Conservation (phyloP, 2,329 filamentous ascomycete species). For the Colletotrichum somersetense region DNA sequence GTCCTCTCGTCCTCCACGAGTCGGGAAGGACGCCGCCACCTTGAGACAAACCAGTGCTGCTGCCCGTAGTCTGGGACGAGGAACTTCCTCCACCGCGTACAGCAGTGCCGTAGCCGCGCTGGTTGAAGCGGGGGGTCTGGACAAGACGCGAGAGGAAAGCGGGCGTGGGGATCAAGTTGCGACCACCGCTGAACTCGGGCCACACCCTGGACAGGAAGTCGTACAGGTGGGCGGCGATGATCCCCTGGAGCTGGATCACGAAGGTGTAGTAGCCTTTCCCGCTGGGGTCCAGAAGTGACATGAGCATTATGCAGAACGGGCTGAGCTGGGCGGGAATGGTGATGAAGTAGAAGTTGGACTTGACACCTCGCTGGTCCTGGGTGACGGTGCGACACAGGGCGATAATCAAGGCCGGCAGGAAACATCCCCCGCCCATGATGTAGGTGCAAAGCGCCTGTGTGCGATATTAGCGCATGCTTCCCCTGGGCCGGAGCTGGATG, state of each 20-base stretch:
- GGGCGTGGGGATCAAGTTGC: slow-evolving; percentile 82
- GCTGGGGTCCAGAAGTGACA: slow-evolving; percentile 75
- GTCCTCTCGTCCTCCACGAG: slow-evolving; percentile 73
- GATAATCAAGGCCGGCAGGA: slow-evolving; percentile 77
- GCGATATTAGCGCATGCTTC: slow-evolving; percentile 44
- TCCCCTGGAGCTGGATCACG: slow-evolving; percentile 77
- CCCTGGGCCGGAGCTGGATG: slow-evolving; percentile 40
- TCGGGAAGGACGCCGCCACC: slow-evolving; percentile 68
- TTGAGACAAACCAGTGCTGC: slow-evolving; percentile 56
- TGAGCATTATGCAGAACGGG: slow-evolving; percentile 82
- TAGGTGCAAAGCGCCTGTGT: slow-evolving; percentile 64
- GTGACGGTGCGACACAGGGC: slow-evolving; percentile 86
- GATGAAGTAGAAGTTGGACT: slow-evolving; percentile 84
- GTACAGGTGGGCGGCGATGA: slow-evolving; percentile 88
- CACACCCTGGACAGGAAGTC: slow-evolving; percentile 91
- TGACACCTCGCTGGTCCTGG: slow-evolving; percentile 84
- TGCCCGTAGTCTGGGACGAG: slow-evolving; percentile 51
- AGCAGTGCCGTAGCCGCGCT: slow-evolving; percentile 74
- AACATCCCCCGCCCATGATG: slow-evolving; percentile 64
- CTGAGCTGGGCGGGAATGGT: slow-evolving; percentile 85
- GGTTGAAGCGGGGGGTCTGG: slow-evolving; percentile 59
- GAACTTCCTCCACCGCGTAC: slow-evolving; percentile 54
- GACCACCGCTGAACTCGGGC: slow-evolving; percentile 88
- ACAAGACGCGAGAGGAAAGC: slow-evolving; percentile 77
- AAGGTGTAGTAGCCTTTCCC: slow-evolving; percentile 63